Evolutionary conservation across 805 yeast genomes (phyloP), one percentile per base, ranked within the genome.

Genomic region (Metschnikowia picachoensis): DNA sequence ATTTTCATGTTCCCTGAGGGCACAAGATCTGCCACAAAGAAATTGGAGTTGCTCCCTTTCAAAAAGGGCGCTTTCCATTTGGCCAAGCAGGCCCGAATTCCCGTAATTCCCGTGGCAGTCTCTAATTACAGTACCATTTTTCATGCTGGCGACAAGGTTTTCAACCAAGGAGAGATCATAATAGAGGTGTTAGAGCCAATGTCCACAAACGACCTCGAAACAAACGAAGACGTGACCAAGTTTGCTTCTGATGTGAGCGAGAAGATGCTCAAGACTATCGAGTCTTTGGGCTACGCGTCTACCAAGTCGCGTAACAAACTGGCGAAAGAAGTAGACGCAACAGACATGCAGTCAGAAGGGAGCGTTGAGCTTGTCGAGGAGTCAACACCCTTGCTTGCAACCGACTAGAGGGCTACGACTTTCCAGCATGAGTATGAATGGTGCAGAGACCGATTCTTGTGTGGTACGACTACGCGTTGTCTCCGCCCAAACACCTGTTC

Each of bases 31-130:
- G 86, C 84, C 53, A 68, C 85, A 10, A 67, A 78, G 20, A 75
- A 74, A 31, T 83, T 95, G 41, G 80, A 75, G 3, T 68, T 94
- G 62, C 74, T 89, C 41, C 95, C 96, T 1, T 89, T 94, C 71
- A 94, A 94, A 67, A 94, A 94, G 64, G 99, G 99, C 45, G 97
- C 98, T 0, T 94, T 94, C 82, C 97, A 94, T 67, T 77, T 94
- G 60, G 99, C 99, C 8, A 85, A 87, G 52, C 96, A 90, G 67
- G 95, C 95, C 6, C 81, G 80, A 35, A 82, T 92, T 32, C 98
- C 98, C 15, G 74, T 94, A 41, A 80, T 94, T 20, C 99, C 99
- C 8, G 73, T 86, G 41, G 95, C 88, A 12, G 90, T 88, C 9
- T 80, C 92, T 30, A 94, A 94, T 70, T 87, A 95, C 44, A 82